Percentiles rank a stretch among this genome's conserved stretches.
phyloP scores from a whole-genome alignment of 495 filamentous ascomycete species.

The Penicillium roqueforti region DNA sequence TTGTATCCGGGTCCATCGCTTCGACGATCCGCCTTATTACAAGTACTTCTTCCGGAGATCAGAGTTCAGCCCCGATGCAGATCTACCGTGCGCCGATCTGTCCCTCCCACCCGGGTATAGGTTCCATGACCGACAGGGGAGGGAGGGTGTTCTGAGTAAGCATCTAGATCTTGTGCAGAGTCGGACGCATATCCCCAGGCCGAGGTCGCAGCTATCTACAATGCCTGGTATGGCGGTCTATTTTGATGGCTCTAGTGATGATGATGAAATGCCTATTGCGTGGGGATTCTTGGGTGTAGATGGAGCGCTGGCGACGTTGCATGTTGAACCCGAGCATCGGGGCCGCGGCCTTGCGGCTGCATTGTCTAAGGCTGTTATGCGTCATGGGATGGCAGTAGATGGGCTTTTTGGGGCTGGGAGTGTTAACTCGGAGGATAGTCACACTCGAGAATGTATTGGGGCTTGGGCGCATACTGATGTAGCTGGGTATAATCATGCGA shows the following conservation, averaged over 20 bases:
- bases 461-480: conserved; percentile 48
- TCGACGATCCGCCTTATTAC: conserved; percentile 31
- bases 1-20: conserved; percentile 31
- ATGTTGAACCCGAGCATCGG: conserved; percentile 47
- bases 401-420: conserved; percentile 20
- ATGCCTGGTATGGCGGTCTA: conserved; percentile 38
- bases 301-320: conserved; percentile 44
- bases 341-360: conserved; percentile 40
- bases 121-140: conserved; percentile 24
- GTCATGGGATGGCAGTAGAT: conserved; percentile 22
- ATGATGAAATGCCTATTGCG: conserved; percentile 35
- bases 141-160: conserved; percentile 18
- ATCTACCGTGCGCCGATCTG: not conserved
- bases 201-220: conserved; percentile 24
- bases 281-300: conserved; percentile 46
- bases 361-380: conserved; percentile 37
- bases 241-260: conserved; percentile 1
- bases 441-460: conserved; percentile 1
- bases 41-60: conserved; percentile 31
- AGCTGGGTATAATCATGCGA: conserved; percentile 39
- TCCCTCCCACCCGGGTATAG: conserved; percentile 31
- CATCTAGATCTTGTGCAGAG: conserved; percentile 38
- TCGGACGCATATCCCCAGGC: conserved; percentile 39
- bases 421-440: conserved; percentile 5
- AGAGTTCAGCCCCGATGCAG: conserved; percentile 10